Evolutionary conservation across 2,329 filamentous ascomycete genomes (phyloP), one percentile per base, ranked within the genome.

Genomic region (Dactylonectria macrodidyma): DNA sequence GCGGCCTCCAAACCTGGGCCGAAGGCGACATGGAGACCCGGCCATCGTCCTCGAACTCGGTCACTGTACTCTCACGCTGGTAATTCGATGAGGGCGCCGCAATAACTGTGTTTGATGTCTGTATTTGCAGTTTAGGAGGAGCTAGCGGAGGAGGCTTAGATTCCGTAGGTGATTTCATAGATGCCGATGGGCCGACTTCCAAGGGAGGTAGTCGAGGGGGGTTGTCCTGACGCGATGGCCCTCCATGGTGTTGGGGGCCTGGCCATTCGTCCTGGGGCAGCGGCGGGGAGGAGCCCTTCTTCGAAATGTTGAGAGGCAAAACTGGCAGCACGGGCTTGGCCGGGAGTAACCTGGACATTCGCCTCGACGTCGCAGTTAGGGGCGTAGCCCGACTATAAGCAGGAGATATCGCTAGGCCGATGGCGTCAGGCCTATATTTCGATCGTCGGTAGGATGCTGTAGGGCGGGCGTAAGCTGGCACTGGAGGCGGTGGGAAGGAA

Each of bases 31-130:
- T 52, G 51, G 82, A 79, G 72, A 79, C 56, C 65, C 79, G 78
- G 66, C 85, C 79, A 72, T 87, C 84, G 77, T 89, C 84, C 67
- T 88, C 86, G 65, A 88, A 85, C 77, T 89, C 82, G 9, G 86
- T 85, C 69, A 87, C 78, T 64, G 84, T 80, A 77, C 87, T 84
- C 63, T 85, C 82, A 24, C 79, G 80, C 10, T 78, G 75, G 44
- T 70, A 59, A 12, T 48, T 59, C 14, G 59, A 59, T 19, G 56
- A 59, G 30, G 51, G 47, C 36, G 47, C 54, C 50, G 57, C 47
- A n/a, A 57, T 44, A 14, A 63, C 52, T 26, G 50, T 34, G 38
- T 65, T 65, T 10, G 67, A 24, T n/a, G 65, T 48, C 12, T 78
- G 78, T 22, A 80, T 80, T 24, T 76, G 64, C 14, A 81, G 59